Conservation (phyloP, 352 stramenopile species). For the Pythium phragmitis region DNA sequence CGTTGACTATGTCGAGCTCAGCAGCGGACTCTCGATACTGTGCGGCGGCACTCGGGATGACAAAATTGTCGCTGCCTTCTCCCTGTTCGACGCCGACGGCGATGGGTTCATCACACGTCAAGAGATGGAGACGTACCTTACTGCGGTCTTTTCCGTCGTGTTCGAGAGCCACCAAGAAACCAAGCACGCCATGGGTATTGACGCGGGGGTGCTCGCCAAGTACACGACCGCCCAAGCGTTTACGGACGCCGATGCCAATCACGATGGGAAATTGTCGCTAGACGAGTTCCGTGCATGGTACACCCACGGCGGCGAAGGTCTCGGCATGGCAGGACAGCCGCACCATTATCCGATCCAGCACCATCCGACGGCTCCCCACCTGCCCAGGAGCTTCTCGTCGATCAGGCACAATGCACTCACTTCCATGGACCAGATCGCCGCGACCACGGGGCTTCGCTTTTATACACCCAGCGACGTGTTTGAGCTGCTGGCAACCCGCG, state of each 20-base stretch:
- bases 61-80: conserved; percentile 79
- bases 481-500: conserved; percentile 77
- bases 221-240: conserved; percentile 86
- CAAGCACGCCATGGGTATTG: conserved; percentile 45
- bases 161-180: conserved; percentile 26
- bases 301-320: conserved; percentile 15
- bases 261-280: conserved; percentile 69
- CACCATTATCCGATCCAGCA: conserved; percentile 2
- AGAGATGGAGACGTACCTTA: conserved; percentile 83
- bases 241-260: conserved; percentile 83
- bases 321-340: conserved; percentile 8
- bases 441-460: conserved; percentile 53
- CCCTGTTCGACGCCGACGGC: conserved; percentile 77
- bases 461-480: conserved; percentile 70
- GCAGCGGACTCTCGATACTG: conserved; percentile 73
- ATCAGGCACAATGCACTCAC: conserved; percentile 34
- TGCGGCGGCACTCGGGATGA: conserved; percentile 71
- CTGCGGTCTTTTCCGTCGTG: conserved; percentile 23
- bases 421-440: conserved; percentile 62
- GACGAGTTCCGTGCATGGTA: conserved; percentile 88
- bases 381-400: conserved; percentile 4
- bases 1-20: conserved; percentile 80
- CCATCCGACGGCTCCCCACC: neutral
- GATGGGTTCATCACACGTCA: conserved; percentile 82
- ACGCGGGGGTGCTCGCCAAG: conserved; percentile 53